A percentile compares a stretch with the other conserved stretches of the same genome.
phyloP scores from a whole-genome alignment of 139 green algal species.

The Coelastrella sp. region DNA sequence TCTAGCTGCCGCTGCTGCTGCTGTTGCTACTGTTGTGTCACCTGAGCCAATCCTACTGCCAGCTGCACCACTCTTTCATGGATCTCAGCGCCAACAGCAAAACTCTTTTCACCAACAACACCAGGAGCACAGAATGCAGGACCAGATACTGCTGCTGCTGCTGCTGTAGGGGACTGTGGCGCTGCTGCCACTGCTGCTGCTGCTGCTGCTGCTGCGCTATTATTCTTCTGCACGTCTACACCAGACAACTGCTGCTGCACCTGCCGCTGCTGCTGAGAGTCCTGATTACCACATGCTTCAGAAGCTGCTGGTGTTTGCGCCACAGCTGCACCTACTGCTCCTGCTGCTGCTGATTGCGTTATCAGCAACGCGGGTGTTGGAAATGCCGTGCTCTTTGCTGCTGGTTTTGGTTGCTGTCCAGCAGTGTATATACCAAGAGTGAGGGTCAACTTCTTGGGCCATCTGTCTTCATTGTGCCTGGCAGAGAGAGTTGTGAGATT shows the following conservation, averaged over 20 bases:
- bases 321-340: not conserved
- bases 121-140: constrained; percentile 26
- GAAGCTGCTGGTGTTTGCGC: not conserved
- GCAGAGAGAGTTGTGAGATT: not conserved
- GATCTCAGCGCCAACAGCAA: not conserved
- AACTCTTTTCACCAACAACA: constrained; percentile 22
- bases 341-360: not conserved
- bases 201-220: not conserved
- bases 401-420: not conserved
- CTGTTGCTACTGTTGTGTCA: too few relatives aligned
- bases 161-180: not conserved
- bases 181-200: not conserved
- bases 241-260: not conserved
- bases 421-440: not conserved
- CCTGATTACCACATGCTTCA: not conserved
- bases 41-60: constrained; percentile 35
- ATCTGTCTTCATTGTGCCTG: constrained; percentile 41
- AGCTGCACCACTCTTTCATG: not conserved
- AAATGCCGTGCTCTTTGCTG: not conserved
- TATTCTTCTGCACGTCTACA: not conserved
- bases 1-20: constrained; percentile 4
- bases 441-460: constrained; percentile 17
- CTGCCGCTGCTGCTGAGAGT: not conserved
- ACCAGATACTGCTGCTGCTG: not conserved
- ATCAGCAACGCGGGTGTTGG: not conserved